Evolutionary conservation across 2,329 filamentous ascomycete genomes (phyloP), one percentile per base, ranked within the genome.

Genomic region (Epichloe bromicola): DNA sequence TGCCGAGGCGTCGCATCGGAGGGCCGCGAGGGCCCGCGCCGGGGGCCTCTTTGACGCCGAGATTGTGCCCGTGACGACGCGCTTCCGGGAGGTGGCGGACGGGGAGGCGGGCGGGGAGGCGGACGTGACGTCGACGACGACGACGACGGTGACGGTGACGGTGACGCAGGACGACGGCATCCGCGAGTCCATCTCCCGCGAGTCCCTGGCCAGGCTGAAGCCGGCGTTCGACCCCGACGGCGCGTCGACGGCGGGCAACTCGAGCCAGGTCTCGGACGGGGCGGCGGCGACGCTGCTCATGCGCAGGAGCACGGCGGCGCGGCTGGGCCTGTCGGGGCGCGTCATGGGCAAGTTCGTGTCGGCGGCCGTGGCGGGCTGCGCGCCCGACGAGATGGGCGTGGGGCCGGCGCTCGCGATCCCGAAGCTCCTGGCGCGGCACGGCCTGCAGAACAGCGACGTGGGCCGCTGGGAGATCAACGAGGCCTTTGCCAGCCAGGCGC

Each of bases 401-500:
- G 90, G 91, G 0, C 90, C 91, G 0, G 88, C 88, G 0, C 63
- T 95, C 30, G 90, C 88, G 0, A 91, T 96, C 49, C 90, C 90
- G 6, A 86, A 84, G 64, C 74, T 95, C 19, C 74, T 96, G n/a
- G 66, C 72, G 17, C 78, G 80, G 54, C 78, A 84, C 1, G 87
- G 83, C 1, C 65, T 96, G 14, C 63, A 8, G 2, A 30, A 8
- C 26, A 30, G 74, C 2, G 88, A 96, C 52, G 79, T 97, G 0
- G 78, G 83, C 37, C 73, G 93, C 10, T 96, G 89, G 89, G 90
- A 96, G 73, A 85, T 96, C 67, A 96, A 96, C 67, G 90, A 96
- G 76, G 80, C 81, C 6, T 84, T 84, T 66, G 80, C 80, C 3
- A 81, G 77, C 59, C 80, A 84, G 67, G 73, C 78, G 1, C 67